Percentiles rank a stretch among this genome's conserved stretches.
Evolutionary conservation across 108 stramenopile genomes (phyloP).

Genomic region (Cyclotella atomus): DNA sequence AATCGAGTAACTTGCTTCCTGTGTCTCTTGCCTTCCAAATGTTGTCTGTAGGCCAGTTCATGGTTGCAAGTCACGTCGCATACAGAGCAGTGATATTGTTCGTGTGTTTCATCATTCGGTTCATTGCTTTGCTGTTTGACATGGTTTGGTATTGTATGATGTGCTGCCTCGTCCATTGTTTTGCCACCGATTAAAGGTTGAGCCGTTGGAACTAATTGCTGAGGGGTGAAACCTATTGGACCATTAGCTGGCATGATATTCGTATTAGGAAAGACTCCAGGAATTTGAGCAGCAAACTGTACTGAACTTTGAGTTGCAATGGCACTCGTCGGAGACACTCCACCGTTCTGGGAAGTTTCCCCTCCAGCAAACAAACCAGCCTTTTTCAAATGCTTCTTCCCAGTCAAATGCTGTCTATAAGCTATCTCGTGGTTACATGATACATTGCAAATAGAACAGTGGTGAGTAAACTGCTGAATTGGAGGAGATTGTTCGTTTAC

Average conservation of each 20-base stretch:
- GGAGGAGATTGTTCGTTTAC: not conserved
- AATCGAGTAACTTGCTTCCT: conserved; percentile 12
- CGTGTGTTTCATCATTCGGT: not conserved
- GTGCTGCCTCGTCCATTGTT: not conserved
- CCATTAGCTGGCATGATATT: not conserved
- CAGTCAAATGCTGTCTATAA: conserved; percentile 16
- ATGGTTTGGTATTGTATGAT: not conserved
- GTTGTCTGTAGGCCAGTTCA: conserved; percentile 10
- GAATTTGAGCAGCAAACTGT: not conserved
- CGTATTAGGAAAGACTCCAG: not conserved
- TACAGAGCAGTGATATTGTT: not conserved
- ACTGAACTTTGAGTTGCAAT: not conserved
- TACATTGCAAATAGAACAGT: conserved; percentile 14
- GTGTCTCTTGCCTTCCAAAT: conserved; percentile 32
- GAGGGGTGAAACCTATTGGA: not conserved
- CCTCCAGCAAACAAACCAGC: conserved; percentile 9
- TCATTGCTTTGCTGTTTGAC: not conserved
- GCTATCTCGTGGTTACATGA: conserved; percentile 10
- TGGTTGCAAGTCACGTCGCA: conserved; percentile 18
- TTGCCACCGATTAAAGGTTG: too few relatives aligned
- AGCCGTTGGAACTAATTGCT: not conserved
- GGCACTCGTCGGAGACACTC: too few relatives aligned
- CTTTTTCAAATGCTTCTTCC: conserved; percentile 17
- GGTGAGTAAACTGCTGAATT: not conserved
- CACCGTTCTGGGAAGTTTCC: not conserved